Percentiles rank a stretch among this genome's conserved stretches.
Conservation (phyloP, 495 filamentous ascomycete species). For the Amniculicola lignicola region DNA sequence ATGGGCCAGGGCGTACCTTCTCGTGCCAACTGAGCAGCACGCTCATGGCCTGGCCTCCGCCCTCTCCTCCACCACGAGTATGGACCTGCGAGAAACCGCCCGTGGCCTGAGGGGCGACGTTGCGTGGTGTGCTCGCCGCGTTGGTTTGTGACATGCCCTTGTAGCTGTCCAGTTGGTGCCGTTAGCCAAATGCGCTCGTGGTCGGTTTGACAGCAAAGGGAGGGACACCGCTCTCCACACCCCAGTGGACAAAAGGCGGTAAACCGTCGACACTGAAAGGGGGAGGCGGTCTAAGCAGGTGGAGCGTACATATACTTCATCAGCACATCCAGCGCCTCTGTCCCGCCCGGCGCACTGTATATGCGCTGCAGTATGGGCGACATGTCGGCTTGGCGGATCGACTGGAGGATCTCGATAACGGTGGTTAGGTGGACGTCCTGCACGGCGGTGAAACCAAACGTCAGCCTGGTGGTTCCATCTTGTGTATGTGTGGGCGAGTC, state of each 20-base stretch:
- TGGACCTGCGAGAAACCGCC: conserved; percentile 86
- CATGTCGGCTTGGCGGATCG: conserved; percentile 89
- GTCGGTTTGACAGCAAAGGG: not conserved
- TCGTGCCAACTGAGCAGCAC: conserved; percentile 94
- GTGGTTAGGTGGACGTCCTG: conserved; percentile 75
- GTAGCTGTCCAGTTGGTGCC: conserved; percentile 60
- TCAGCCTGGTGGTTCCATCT: conserved; percentile 25
- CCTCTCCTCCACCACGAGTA: conserved; percentile 64
- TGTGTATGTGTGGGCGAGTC: conserved; percentile 18
- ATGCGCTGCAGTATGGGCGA: conserved; percentile 74
- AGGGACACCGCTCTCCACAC: not conserved
- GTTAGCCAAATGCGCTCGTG: conserved; percentile 7
- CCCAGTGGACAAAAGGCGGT: conserved; percentile 11
- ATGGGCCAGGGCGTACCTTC: conserved; percentile 53
- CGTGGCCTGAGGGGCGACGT: conserved; percentile 73
- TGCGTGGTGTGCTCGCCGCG: conserved; percentile 28
- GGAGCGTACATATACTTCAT: conserved; percentile 70
- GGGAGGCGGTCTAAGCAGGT: conserved; percentile 2
- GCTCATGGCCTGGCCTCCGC: conserved; percentile 84
- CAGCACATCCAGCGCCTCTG: conserved; percentile 67
- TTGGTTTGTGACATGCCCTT: conserved; percentile 67
- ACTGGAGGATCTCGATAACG: conserved; percentile 82
- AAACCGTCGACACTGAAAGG: not conserved
- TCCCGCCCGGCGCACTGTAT: conserved; percentile 65
- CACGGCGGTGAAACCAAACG: conserved; percentile 14